Conservation (phyloP, 176 grass and related monocot genomes). For the Elaeis guineensis region DNA sequence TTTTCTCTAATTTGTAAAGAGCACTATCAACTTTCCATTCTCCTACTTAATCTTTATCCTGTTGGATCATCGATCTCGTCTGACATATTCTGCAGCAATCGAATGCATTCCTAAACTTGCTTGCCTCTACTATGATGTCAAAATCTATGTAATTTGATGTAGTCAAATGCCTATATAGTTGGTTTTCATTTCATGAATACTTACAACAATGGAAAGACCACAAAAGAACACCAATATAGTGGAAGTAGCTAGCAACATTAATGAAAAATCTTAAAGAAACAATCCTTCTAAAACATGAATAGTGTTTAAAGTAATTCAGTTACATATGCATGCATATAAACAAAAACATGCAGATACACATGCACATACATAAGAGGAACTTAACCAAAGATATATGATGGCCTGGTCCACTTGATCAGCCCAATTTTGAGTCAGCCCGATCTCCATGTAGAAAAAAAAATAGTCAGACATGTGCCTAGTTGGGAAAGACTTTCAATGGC, state of each 20-base stretch:
- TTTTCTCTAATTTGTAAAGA: slow-evolving; percentile 93
- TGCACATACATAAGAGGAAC: too few relatives aligned
- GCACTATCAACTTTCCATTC: slow-evolving; percentile 90
- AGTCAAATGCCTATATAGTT: slow-evolving; percentile 87
- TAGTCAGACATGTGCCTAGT: too few relatives aligned
- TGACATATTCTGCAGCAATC: slow-evolving; percentile 81
- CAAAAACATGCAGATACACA: too few relatives aligned
- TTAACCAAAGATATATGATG: too few relatives aligned
- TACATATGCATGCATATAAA: too few relatives aligned
- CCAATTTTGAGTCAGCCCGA: too few relatives aligned
- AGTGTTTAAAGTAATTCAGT: too few relatives aligned
- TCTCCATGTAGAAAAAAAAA: too few relatives aligned
- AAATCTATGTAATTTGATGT: slow-evolving; percentile 97
- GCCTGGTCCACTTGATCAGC: too few relatives aligned
- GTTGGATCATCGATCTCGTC: slow-evolving; percentile 99
- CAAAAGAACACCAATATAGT: slow-evolving; percentile 26
- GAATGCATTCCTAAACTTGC: slow-evolving; percentile 93
- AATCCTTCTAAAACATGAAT: too few relatives aligned
- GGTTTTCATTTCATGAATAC: slow-evolving; percentile 89
- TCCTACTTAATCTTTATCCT: slow-evolving; percentile 97
- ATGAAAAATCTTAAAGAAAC: too few relatives aligned
- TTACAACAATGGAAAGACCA: slow-evolving; percentile 99
- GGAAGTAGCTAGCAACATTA: slow-evolving; percentile 26
- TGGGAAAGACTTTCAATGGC: too few relatives aligned
- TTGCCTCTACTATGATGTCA: slow-evolving; percentile 87